phyloP scores from a whole-genome alignment of 163 green algal species.

The Chlamydomonas reinhardtii region DNA sequence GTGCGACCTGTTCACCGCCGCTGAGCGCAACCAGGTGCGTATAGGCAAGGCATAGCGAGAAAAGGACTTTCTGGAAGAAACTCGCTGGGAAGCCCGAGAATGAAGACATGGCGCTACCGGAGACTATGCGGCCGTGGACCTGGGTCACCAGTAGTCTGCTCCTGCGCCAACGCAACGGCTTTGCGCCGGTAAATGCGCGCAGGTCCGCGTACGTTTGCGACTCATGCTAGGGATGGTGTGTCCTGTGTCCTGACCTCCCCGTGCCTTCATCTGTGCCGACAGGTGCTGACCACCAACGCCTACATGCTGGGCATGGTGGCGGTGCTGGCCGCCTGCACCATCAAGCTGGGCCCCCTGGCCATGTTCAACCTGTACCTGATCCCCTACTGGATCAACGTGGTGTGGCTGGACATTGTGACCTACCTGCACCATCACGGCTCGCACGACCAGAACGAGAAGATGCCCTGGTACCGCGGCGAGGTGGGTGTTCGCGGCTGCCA shows the following conservation, averaged over 20 bases:
- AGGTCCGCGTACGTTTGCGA: no score
- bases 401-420: constrained; percentile 97
- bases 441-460: constrained; percentile 78
- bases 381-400: constrained; percentile 93
- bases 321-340: constrained; percentile 83
- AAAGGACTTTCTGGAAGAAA: no score
- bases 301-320: constrained; percentile 89
- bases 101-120: no score
- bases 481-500: constrained; percentile 38
- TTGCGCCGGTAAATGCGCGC: no score
- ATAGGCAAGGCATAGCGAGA: no score
- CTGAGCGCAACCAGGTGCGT: constrained; percentile 73
- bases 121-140: no score
- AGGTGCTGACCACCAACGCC: constrained; percentile 85
- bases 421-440: constrained; percentile 98
- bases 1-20: constrained; percentile 86
- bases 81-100: no score
- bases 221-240: no score
- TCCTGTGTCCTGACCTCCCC: no score
- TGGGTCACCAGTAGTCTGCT: no score
- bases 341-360: constrained; percentile 79
- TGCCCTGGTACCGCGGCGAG: constrained; percentile 96
- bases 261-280: no score
- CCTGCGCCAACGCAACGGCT: no score
- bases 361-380: constrained; percentile 96